Conservation (phyloP, 129 eudicot species). For the Helianthus annuus region DNA sequence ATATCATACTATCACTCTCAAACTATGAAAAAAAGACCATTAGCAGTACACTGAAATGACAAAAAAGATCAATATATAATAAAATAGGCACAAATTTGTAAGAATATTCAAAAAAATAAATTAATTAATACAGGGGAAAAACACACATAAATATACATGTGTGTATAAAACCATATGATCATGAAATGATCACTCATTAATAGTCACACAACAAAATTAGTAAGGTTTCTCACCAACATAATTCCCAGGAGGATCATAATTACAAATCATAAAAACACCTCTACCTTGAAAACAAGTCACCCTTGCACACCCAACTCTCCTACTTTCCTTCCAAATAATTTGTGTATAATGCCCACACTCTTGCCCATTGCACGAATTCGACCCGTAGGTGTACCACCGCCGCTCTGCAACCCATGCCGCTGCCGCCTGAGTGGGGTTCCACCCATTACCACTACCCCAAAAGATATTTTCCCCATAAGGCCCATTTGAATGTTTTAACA, state of each 20-base stretch:
- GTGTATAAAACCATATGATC: conserved; percentile 11
- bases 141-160: conserved; percentile 4
- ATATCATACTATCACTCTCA: too few relatives aligned
- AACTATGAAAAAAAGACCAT: too few relatives aligned
- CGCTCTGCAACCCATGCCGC: conserved; percentile 70
- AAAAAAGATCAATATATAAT: not conserved
- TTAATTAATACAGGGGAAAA: not conserved
- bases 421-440: conserved; percentile 65
- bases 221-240: conserved; percentile 78
- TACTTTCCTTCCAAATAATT: conserved; percentile 60
- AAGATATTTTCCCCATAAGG: conserved; percentile 78
- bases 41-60: not conserved
- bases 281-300: conserved; percentile 52
- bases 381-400: conserved; percentile 47
- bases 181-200: conserved; percentile 15
- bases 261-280: conserved; percentile 74
- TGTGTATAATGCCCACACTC: conserved; percentile 90
- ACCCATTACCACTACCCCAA: conserved; percentile 77
- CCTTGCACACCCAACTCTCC: conserved; percentile 67
- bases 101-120: conserved; percentile 7
- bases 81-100: not conserved
- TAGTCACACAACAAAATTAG: conserved; percentile 26
- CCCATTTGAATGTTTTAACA: conserved; percentile 63
- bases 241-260: conserved; percentile 86
- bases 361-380: conserved; percentile 50